Conservation (phyloP, 441 rosid species). For the Lepidium campestre region DNA sequence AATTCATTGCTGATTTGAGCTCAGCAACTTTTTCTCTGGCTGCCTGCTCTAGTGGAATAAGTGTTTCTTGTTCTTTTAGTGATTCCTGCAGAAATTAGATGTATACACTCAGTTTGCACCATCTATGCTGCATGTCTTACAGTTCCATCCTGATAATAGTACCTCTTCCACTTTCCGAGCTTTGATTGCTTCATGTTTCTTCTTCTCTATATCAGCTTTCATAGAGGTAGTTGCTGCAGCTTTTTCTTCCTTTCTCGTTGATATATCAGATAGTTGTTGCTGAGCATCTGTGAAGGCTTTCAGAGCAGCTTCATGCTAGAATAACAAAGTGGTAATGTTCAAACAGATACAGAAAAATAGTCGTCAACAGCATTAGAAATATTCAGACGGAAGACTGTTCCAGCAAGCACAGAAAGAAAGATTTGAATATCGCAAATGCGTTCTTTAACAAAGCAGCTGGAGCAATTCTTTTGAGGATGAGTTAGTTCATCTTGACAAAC, state of each 20-base stretch:
- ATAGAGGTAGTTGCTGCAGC: conserved; percentile 38
- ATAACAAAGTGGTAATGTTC: conserved; percentile 3
- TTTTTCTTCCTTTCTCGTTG: conserved; percentile 44
- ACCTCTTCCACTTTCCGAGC: conserved; percentile 77
- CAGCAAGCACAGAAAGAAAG: neutral
- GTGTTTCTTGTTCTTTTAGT: conserved; percentile 70
- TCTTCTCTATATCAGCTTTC: conserved; percentile 52
- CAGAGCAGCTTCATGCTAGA: conserved; percentile 78
- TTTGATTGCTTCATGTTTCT: conserved; percentile 55
- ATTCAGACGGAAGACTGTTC: neutral
- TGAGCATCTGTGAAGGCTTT: conserved; percentile 74
- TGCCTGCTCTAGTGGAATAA: conserved; percentile 82
- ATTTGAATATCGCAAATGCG: neutral
- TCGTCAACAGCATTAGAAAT: neutral
- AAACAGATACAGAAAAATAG: neutral
- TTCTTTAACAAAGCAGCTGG: conserved; percentile 1
- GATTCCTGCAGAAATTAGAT: conserved; percentile 51
- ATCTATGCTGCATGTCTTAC: conserved; percentile 9
- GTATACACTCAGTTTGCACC: conserved; percentile 21
- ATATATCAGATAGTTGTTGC: conserved; percentile 60
- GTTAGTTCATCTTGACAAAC: neutral
- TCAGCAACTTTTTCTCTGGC: conserved; percentile 90
- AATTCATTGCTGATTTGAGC: conserved; percentile 67
- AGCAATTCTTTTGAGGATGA: neutral
- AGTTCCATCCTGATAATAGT: conserved; percentile 21